Evolutionary conservation across 306 rosid species (phyloP), one percentile per base, ranked within the genome.

Genomic region (Vicia faba): DNA sequence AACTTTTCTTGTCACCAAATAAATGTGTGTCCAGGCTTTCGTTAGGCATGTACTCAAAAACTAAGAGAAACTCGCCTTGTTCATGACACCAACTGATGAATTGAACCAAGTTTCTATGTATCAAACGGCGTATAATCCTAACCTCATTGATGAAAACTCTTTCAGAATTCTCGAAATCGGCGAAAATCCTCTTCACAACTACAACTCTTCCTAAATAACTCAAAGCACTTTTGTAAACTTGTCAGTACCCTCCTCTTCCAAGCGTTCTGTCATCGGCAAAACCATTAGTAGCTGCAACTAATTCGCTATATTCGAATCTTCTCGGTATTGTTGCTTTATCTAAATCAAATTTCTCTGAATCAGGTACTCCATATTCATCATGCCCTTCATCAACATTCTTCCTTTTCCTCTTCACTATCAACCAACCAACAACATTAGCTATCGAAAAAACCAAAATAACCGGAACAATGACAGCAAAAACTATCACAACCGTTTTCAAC

Each of bases 81-180:
- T 77, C 82, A 2, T 79, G 85, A 54, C 91, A 86, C 91, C 91
- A 83, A 2, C 91, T 88, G 8, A 86, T 81, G 60, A 81, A 75
- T 5, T 82, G 87, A 2, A 87, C 89, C 48, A 84, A 28, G 62
- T 87, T 87, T 13, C 71, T 44, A 46, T 84, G 91, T 45, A 82
- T 77, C 2, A 86, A 77, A 7, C 81, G 78, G 80, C 91, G 81
- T 57, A 84, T 86, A n/a, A 82, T 83, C 38, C 68, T 76, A 4
- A 81, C 84, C 51, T 86, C 91, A 11, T 78, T 83, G 39, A 33
- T 75, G 66, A 76, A 86, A 0, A 79, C 63, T 4, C 61, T 79
- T 75, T 75, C 78, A 0, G 71, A 80, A 18, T 78, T 79, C 12
- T 80, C 77, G 3, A 69, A 70, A 33, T 79, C 82, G 0, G 81